Percentiles rank a stretch among this genome's conserved stretches.
Conservation (phyloP, 345 rosid genomes). For the Cochlearia excelsa region DNA sequence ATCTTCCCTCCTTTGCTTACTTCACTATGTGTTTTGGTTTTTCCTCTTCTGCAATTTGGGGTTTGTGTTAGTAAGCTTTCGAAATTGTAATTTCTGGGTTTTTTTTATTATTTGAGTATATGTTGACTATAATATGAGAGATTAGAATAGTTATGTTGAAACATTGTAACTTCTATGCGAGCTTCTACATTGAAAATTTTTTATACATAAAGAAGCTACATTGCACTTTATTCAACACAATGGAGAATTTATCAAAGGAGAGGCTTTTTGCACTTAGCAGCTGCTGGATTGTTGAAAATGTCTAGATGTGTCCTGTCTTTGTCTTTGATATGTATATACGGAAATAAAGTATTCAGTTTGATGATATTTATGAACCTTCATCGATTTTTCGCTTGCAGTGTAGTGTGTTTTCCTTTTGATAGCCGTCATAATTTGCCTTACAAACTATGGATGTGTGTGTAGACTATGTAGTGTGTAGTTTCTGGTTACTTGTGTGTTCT, state of each 20-base stretch:
- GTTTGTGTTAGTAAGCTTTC: not conserved
- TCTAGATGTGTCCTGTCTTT: not conserved
- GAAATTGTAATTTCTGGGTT: not conserved
- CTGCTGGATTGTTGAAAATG: not conserved
- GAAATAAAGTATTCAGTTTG: not conserved
- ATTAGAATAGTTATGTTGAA: not conserved
- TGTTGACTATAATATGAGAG: constrained; percentile 13
- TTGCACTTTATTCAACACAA: not conserved
- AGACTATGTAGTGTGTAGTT: constrained; percentile 10
- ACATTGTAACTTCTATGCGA: constrained; percentile 5
- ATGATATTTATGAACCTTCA: constrained; percentile 1
- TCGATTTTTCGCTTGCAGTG: not conserved
- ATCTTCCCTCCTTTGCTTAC: not conserved
- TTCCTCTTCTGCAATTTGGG: not conserved
- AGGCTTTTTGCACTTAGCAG: not conserved
- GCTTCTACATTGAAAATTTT: no score
- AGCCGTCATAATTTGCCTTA: not conserved
- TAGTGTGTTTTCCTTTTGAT: not conserved
- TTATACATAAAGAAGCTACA: constrained; percentile 7
- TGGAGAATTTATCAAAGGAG: constrained; percentile 19
- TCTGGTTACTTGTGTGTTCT: constrained; percentile 2
- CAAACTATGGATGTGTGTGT: not conserved
- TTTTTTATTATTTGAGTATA: not conserved
- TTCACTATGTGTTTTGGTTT: constrained; percentile 19
- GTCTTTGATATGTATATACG: constrained; percentile 5